Evolutionary conservation across 2,329 filamentous ascomycete genomes (phyloP).

Genomic region (Alternaria sp.): DNA sequence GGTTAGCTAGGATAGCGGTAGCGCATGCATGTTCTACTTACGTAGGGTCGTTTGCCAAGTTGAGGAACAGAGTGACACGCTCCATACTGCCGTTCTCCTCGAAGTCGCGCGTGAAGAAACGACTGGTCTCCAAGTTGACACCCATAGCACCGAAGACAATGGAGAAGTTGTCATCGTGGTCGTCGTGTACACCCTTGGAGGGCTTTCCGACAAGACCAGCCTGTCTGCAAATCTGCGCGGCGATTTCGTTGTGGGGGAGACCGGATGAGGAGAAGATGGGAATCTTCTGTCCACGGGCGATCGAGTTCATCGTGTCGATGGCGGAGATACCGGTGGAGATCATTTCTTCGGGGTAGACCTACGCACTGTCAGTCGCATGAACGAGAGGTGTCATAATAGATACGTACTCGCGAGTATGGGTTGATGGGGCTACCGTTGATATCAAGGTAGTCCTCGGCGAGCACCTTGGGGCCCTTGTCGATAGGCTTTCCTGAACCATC

Average conservation of each 20-base stretch:
- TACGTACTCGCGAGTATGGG: slow-evolving; percentile 89
- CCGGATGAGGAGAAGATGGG: slow-evolving; percentile 98
- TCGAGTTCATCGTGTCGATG: slow-evolving; percentile 92
- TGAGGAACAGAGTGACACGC: slow-evolving; percentile 95
- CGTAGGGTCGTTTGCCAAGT: slow-evolving; percentile 99
- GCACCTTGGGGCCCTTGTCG: slow-evolving; percentile 97
- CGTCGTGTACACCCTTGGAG: slow-evolving; percentile 95
- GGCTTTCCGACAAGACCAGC: slow-evolving; percentile 90
- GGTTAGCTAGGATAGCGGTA: slow-evolving; percentile 23
- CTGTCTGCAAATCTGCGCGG: slow-evolving; percentile 97
- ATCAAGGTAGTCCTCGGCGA: slow-evolving; percentile 97
- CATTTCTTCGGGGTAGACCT: slow-evolving; percentile 99
- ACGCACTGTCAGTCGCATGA: slow-evolving; percentile 22
- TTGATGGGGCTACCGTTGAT: slow-evolving; percentile 99
- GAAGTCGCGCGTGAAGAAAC: slow-evolving; percentile 98
- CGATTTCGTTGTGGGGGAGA: slow-evolving; percentile 99
- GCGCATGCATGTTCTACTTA: slow-evolving; percentile 56
- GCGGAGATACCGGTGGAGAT: slow-evolving; percentile 99
- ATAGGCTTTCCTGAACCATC: slow-evolving; percentile 97
- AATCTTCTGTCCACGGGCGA: slow-evolving; percentile 98
- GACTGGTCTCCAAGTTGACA: slow-evolving; percentile 98
- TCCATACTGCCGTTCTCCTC: slow-evolving; percentile 99
- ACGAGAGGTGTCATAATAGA: slow-evolving; percentile 13
- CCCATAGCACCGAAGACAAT: slow-evolving; percentile 99
- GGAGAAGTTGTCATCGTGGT: slow-evolving; percentile 98